Evolutionary conservation across 768 basidiomycete genomes (phyloP).

Genomic region (Pilatotrama ljubarskyi): DNA sequence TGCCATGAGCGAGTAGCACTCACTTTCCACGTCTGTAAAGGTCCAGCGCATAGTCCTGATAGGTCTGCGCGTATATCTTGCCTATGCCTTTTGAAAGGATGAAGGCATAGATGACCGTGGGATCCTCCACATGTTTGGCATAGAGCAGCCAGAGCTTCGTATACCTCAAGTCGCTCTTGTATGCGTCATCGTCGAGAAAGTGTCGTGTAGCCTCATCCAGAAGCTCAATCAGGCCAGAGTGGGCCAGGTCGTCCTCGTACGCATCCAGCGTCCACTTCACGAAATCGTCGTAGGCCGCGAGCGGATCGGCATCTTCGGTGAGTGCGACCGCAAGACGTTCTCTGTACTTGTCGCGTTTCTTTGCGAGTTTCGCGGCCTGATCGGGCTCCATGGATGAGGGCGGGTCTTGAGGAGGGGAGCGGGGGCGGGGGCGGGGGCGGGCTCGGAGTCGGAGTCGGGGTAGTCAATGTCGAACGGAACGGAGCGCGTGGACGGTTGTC

Average conservation of each 20-base stretch:
- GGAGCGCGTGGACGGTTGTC: conserved; percentile 13
- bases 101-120: conserved; percentile 60
- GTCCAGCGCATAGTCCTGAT: conserved; percentile 86
- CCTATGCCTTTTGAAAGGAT: conserved; percentile 53
- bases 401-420: not conserved
- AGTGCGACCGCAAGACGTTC: conserved; percentile 52
- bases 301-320: conserved; percentile 80
- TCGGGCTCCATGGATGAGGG: conserved; percentile 5
- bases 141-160: conserved; percentile 91
- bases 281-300: conserved; percentile 83
- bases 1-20: conserved; percentile 32
- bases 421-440: not conserved
- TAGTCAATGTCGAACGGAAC: conserved; percentile 2
- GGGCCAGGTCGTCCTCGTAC: conserved; percentile 67
- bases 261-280: conserved; percentile 87
- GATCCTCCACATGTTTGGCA: conserved; percentile 74
- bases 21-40: conserved; percentile 80
- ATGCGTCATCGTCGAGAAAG: conserved; percentile 81
- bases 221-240: conserved; percentile 75
- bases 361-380: conserved; percentile 16
- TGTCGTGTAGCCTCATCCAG: conserved; percentile 81
- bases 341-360: conserved; percentile 30
- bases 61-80: conserved; percentile 75
- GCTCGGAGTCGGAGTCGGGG: not conserved
- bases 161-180: conserved; percentile 87